These are phyloP conservation scores for Flaveria bidentis DNA, from an alignment of 129 eudicot species.

Conservation along the genomic window DNA sequence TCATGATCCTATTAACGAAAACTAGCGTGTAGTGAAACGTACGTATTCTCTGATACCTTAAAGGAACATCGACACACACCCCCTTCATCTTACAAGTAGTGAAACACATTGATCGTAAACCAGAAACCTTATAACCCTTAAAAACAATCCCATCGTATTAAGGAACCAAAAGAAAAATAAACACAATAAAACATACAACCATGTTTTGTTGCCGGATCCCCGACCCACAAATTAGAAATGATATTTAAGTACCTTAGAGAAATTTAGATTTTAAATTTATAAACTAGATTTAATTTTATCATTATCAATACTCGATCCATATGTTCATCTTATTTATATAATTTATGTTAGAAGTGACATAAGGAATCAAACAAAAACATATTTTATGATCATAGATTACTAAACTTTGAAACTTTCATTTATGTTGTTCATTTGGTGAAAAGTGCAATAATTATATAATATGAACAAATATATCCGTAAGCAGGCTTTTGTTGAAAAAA, in stretches of 20 bases:
- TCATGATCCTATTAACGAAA: neutral
- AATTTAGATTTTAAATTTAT: neutral
- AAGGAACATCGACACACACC: neutral
- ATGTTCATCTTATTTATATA: neutral
- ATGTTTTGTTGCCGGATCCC: neutral
- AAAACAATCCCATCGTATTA: neutral
- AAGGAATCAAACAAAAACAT: neutral
- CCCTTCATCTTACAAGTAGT: neutral
- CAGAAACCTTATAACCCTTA: neutral
- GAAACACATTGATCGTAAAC: neutral
- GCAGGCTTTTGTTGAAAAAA: slow-evolving; percentile 1
- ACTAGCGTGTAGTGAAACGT: neutral
- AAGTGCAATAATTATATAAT: neutral
- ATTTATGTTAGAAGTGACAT: neutral
- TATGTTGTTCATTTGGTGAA: neutral
- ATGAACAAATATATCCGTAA: neutral
- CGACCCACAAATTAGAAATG: neutral
- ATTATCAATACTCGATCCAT: neutral
- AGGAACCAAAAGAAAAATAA: neutral
- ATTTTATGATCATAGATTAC: neutral
- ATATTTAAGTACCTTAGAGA: neutral
- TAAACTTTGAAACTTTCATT: neutral
- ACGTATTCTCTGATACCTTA: neutral
- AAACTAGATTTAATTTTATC: neutral
- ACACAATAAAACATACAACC: neutral